These are phyloP conservation scores for Aspergillus proliferans DNA, from an alignment of 2,329 filamentous ascomycete species.

Conservation along the genomic window DNA sequence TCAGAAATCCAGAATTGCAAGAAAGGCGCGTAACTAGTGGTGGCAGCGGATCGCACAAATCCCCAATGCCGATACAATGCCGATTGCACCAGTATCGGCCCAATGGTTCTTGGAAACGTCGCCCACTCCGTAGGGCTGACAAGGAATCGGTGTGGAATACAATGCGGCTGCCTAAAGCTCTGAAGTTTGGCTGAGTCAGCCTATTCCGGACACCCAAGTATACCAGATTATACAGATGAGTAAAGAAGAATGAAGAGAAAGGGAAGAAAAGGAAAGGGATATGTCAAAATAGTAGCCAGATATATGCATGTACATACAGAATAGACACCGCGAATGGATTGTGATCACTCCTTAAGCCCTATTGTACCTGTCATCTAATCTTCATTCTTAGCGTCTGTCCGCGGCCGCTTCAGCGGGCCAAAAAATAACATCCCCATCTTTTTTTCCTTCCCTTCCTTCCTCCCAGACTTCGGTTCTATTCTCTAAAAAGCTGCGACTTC, in stretches of 20 bases:
- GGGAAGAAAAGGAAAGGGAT: not conserved
- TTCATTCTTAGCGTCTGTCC: conserved; percentile 1
- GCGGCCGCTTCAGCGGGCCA: conserved; percentile 1
- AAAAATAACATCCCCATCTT: not conserved
- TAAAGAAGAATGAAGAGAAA: not conserved
- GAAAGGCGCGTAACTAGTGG: not conserved
- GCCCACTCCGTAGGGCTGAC: too few relatives aligned
- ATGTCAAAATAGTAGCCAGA: not conserved
- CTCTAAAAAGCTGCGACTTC: not conserved
- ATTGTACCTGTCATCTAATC: not conserved
- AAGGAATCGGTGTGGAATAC: not conserved
- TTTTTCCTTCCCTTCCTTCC: conserved; percentile 1
- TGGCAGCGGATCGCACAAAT: not conserved
- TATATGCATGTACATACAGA: not conserved
- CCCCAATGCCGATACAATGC: too few relatives aligned
- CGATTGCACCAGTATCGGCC: too few relatives aligned
- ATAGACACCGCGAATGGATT: not conserved
- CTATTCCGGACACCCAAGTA: not conserved
- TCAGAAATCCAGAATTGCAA: not conserved
- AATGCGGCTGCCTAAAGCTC: conserved; percentile 8
- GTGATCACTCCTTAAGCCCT: not conserved
- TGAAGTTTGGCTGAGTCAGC: not conserved
- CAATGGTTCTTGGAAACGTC: too few relatives aligned
- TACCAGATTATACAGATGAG: not conserved
- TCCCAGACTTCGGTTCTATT: not conserved